Evolutionary conservation across 306 rosid genomes (phyloP), one percentile per base, ranked within the genome.

Genomic region (Senna tora): DNA sequence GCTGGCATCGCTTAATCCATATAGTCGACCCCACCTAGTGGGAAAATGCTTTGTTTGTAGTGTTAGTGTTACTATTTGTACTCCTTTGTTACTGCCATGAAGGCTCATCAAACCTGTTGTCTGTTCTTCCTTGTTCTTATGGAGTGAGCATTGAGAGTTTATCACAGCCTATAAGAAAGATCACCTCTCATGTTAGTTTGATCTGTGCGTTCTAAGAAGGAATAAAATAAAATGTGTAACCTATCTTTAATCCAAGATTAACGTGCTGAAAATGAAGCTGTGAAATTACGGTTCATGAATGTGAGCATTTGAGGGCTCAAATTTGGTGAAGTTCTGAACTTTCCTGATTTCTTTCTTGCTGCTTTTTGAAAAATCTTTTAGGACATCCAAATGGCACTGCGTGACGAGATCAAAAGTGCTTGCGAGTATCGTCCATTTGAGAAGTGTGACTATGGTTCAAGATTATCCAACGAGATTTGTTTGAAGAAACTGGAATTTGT

Each of bases 351-450:
- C 4, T 56, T 19, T 46, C 60, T 54, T 25, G 2, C 30, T 25
- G 30, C 30, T 12, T 22, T 14, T 28, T 41, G 17, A 11, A 11
- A 36, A 47, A 19, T 22, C 22, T 67, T 73, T 39, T 69, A 93
- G 96, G 98, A 94, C 73, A 91, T 94, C 75, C 98, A 93, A 74
- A 88, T 91, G 65, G 87, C 96, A 0, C 67, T 93, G 79, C 93
- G 94, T 62, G 94, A 87, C 80, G 97, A 94, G 75, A 94, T 94
- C 79, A 89, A 91, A 82, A 86, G 96, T 76, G 96, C 97, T 2
- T 93, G 97, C 49, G 98, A 91, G 69, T 89, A 91, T 73, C 96
- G 97, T 72, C 97, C 98, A 17, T 91, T 91, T 79, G 98, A 93
- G 89, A 93, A 91, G 76, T 87, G 98, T 63, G 97, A 91, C 81